A percentile compares a stretch with the other conserved stretches of the same genome.
Evolutionary conservation across 2,329 filamentous ascomycete genomes (phyloP).

Genomic region (Pseudogymnoascus sp.): DNA sequence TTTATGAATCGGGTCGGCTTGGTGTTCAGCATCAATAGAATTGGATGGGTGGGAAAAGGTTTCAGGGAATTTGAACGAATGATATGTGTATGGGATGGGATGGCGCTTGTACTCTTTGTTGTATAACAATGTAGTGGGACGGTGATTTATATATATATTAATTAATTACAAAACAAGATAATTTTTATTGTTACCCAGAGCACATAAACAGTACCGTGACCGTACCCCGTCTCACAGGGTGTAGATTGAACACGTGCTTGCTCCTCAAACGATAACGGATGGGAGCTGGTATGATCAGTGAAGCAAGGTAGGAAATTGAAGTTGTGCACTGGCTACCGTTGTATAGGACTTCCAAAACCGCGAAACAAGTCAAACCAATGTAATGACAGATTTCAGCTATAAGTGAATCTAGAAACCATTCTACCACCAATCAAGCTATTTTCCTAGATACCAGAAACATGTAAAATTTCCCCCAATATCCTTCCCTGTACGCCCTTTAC

Average conservation of each 20-base stretch:
- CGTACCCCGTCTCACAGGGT: background rate
- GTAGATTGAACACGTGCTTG: background rate
- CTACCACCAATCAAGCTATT: background rate
- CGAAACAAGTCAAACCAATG: background rate
- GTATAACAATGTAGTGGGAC: constrained; percentile 2
- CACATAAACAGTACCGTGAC: background rate
- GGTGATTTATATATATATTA: background rate
- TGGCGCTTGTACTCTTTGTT: constrained; percentile 5
- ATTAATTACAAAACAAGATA: background rate
- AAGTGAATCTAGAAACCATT: background rate
- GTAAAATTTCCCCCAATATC: background rate
- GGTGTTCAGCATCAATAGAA: background rate
- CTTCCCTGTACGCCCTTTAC: background rate
- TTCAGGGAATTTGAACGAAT: background rate
- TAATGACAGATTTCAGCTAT: background rate
- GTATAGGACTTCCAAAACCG: background rate
- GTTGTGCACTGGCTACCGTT: background rate
- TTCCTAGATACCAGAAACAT: background rate
- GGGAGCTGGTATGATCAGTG: background rate
- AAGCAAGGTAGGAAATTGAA: background rate
- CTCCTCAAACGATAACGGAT: background rate
- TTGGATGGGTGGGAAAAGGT: background rate
- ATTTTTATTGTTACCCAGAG: background rate
- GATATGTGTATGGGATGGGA: background rate
- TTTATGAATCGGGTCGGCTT: background rate